Evolutionary conservation across 139 green algal species (phyloP).

Genomic region (Gonium pectorale): DNA sequence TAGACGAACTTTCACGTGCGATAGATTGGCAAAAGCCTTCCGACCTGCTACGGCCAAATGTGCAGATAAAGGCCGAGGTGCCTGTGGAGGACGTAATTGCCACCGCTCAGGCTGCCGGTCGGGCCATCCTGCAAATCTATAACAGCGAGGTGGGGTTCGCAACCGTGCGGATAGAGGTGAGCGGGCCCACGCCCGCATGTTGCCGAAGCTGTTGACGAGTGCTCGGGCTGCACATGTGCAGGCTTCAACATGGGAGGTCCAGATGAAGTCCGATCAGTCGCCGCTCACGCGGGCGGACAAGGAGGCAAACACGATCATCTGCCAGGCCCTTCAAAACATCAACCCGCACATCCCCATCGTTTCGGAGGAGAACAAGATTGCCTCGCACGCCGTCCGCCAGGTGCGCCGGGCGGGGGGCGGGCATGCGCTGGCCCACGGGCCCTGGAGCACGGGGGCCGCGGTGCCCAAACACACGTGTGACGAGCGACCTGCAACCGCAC

Average conservation of each 20-base stretch:
- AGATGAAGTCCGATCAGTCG: slow-evolving; percentile 81
- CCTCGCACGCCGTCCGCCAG: slow-evolving; percentile 75
- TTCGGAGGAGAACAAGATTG: slow-evolving; percentile 84
- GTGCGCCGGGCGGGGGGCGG: too few species aligned
- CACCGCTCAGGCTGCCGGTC: slow-evolving; percentile 74
- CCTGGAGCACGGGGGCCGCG: too few species aligned
- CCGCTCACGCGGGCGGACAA: slow-evolving; percentile 85
- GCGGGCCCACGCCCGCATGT: background rate
- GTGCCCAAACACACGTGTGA: too few species aligned
- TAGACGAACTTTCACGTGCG: background rate
- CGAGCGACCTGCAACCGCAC: too few species aligned
- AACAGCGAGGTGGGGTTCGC: slow-evolving; percentile 66
- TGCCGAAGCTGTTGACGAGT: too few species aligned
- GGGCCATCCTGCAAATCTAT: slow-evolving; percentile 84
- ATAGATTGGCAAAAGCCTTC: background rate
- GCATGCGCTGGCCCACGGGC: too few species aligned
- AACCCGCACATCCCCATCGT: slow-evolving; percentile 90
- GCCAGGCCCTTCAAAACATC: slow-evolving; percentile 59
- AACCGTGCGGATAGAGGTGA: slow-evolving; percentile 39
- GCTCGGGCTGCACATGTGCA: slow-evolving; percentile 3
- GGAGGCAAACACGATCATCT: slow-evolving; percentile 85
- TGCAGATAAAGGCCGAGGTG: slow-evolving; percentile 37
- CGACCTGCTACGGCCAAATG: background rate
- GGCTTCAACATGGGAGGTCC: slow-evolving; percentile 68
- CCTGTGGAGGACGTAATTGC: slow-evolving; percentile 66